Conservation (phyloP, 768 basidiomycete genomes). For the Trametes cinnabarina region DNA sequence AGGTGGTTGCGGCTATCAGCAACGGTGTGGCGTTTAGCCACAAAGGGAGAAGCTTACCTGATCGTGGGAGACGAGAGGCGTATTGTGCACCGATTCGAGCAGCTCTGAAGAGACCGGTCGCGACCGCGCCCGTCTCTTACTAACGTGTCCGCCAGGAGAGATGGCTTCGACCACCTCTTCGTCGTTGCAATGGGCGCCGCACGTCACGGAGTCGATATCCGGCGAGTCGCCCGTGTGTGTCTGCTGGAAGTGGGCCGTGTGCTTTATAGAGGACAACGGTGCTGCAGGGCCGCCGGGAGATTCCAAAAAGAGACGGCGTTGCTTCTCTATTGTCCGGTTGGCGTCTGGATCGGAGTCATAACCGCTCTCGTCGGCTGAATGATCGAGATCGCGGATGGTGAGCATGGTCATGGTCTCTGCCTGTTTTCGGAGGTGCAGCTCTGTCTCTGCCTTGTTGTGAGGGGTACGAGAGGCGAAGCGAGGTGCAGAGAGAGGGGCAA, state of each 20-base stretch:
- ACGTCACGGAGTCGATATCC: slow-evolving; percentile 16
- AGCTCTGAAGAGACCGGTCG: slow-evolving; percentile 70
- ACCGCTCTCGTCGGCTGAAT: slow-evolving; percentile 45
- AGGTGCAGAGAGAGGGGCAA: slow-evolving; percentile 54
- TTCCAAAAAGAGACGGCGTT: slow-evolving; percentile 14
- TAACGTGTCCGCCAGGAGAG: slow-evolving; percentile 75
- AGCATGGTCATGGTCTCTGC: slow-evolving; percentile 65
- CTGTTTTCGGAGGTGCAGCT: slow-evolving; percentile 46
- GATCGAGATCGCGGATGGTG: slow-evolving; percentile 54
- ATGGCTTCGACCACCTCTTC: slow-evolving; percentile 37
- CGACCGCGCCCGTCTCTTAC: slow-evolving; percentile 71
- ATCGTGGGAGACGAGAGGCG: slow-evolving; percentile 25
- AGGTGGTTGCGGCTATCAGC: slow-evolving; percentile 9
- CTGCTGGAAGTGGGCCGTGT: neutral
- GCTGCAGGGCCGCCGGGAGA: slow-evolving; percentile 9
- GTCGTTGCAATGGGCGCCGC: slow-evolving; percentile 19
- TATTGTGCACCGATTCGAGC: slow-evolving; percentile 47
- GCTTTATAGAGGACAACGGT: slow-evolving; percentile 20
- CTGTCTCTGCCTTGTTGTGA: slow-evolving; percentile 54
- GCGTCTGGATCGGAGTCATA: slow-evolving; percentile 49
- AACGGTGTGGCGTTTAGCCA: slow-evolving; percentile 7
- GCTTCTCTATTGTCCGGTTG: slow-evolving; percentile 19
- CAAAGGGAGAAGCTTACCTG: slow-evolving; percentile 20
- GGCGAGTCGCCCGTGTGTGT: slow-evolving; percentile 20
- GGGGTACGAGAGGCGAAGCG: slow-evolving; percentile 49